phyloP scores from a whole-genome alignment of 2,329 filamentous ascomycete genomes.

The Colletotrichum sp. region DNA sequence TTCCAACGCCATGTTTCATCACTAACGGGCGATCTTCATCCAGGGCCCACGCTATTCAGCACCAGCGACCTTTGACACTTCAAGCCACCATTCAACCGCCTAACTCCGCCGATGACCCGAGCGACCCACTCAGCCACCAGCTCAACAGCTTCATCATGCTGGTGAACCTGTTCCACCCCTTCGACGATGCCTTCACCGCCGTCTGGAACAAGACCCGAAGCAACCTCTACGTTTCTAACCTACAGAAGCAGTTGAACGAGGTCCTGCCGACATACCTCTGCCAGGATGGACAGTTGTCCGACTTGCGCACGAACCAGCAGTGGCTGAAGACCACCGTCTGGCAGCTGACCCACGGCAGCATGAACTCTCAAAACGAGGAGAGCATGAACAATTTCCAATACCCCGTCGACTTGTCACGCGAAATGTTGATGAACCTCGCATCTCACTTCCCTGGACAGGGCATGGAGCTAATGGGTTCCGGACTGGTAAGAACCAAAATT shows the following conservation, averaged over 20 bases:
- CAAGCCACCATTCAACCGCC: conserved; percentile 73
- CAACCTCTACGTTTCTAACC: conserved; percentile 60
- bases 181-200: conserved; percentile 68
- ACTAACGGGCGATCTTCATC: neutral
- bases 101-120: conserved; percentile 64
- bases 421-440: conserved; percentile 69
- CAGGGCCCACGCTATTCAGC: conserved; percentile 73
- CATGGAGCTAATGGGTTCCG: conserved; percentile 77
- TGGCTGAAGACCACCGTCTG: conserved; percentile 70
- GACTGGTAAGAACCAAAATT: conserved; percentile 57
- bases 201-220: conserved; percentile 70
- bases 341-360: conserved; percentile 64
- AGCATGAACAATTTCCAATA: conserved; percentile 64
- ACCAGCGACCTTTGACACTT: conserved; percentile 72
- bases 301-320: conserved; percentile 64
- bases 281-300: conserved; percentile 58
- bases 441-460: conserved; percentile 74
- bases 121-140: conserved; percentile 57
- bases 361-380: conserved; percentile 52
- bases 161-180: conserved; percentile 67
- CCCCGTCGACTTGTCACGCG: conserved; percentile 65
- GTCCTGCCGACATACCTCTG: conserved; percentile 57
- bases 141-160: conserved; percentile 64
- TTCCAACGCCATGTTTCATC: neutral
- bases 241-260: conserved; percentile 69